Conservation (phyloP, 148 eudicot genomes). For the Camellia granthamiana region DNA sequence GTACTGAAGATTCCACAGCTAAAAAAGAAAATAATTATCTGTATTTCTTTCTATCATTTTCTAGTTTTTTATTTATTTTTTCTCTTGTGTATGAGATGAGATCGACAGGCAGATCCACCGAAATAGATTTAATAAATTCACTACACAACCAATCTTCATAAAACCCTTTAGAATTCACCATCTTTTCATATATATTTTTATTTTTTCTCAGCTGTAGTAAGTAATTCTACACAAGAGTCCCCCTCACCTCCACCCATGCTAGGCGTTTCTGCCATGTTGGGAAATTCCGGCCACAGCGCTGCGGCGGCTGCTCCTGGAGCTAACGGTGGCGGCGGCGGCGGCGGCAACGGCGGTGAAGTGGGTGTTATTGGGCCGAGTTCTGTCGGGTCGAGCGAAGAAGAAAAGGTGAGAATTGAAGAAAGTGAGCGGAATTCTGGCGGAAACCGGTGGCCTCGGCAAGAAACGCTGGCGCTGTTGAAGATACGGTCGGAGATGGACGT, state of each 20-base stretch:
- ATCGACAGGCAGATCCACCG: slow-evolving; percentile 79
- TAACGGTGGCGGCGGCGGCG: slow-evolving; percentile 18
- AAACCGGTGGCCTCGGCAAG: slow-evolving; percentile 95
- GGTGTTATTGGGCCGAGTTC: slow-evolving; percentile 17
- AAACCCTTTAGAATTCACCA: slow-evolving; percentile 83
- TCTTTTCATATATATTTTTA: slow-evolving; percentile 23
- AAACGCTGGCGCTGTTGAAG: slow-evolving; percentile 72
- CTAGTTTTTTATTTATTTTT: background rate
- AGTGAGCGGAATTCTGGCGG: slow-evolving; percentile 50
- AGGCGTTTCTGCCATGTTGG: slow-evolving; percentile 38
- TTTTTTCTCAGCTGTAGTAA: slow-evolving; percentile 34
- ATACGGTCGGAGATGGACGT: slow-evolving; percentile 90
- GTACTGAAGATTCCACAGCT: slow-evolving; percentile 51
- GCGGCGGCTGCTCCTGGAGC: slow-evolving; percentile 3
- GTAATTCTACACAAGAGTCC: background rate
- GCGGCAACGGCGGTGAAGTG: slow-evolving; percentile 25
- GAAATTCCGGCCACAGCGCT: slow-evolving; percentile 31
- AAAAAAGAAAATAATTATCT: slow-evolving; percentile 20
- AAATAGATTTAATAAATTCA: slow-evolving; percentile 44
- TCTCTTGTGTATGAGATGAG: slow-evolving; percentile 33
- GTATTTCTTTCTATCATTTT: background rate
- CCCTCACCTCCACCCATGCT: slow-evolving; percentile 30
- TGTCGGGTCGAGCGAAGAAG: slow-evolving; percentile 33
- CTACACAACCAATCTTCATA: slow-evolving; percentile 54
- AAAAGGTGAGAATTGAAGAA: slow-evolving; percentile 25